Percentiles rank a stretch among this genome's conserved stretches.
These are phyloP conservation scores for Starmerella powellii DNA, from an alignment of 805 yeast species.

Conservation along the genomic window DNA sequence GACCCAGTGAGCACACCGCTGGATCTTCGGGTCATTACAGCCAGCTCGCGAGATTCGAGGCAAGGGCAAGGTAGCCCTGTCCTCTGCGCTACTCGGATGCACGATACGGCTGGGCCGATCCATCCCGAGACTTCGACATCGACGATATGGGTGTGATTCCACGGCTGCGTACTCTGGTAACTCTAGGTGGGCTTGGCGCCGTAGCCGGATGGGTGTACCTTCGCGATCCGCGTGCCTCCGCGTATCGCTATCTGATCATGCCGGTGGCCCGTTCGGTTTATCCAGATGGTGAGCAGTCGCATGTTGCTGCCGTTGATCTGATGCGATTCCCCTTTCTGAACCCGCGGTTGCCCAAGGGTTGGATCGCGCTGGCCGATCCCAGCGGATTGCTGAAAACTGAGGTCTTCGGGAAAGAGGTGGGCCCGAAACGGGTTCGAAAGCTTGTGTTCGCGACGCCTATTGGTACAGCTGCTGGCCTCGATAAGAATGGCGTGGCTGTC, in stretches of 20 bases:
- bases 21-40: too few relatives aligned
- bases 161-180: constrained; percentile 15
- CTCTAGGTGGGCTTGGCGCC: constrained; percentile 18
- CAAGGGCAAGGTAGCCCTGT: too few relatives aligned
- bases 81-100: too few relatives aligned
- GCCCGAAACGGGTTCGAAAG: constrained; percentile 23
- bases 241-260: constrained; percentile 69
- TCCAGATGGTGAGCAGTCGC: constrained; percentile 73
- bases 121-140: not conserved
- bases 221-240: constrained; percentile 67
- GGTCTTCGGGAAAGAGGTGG: constrained; percentile 18
- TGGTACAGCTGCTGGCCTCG: constrained; percentile 93
- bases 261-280: constrained; percentile 60
- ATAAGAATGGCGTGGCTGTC: constrained; percentile 84
- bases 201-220: constrained; percentile 40
- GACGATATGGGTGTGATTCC: constrained; percentile 8
- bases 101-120: not conserved
- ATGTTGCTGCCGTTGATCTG: constrained; percentile 55
- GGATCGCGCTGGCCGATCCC: constrained; percentile 27
- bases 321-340: constrained; percentile 39
- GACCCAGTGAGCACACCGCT: too few relatives aligned
- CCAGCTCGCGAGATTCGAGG: too few relatives aligned
- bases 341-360: constrained; percentile 23
- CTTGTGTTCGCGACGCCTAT: constrained; percentile 55
- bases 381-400: constrained; percentile 22